Conservation (phyloP, 2,329 filamentous ascomycete genomes). For the Penicillium sp. region DNA sequence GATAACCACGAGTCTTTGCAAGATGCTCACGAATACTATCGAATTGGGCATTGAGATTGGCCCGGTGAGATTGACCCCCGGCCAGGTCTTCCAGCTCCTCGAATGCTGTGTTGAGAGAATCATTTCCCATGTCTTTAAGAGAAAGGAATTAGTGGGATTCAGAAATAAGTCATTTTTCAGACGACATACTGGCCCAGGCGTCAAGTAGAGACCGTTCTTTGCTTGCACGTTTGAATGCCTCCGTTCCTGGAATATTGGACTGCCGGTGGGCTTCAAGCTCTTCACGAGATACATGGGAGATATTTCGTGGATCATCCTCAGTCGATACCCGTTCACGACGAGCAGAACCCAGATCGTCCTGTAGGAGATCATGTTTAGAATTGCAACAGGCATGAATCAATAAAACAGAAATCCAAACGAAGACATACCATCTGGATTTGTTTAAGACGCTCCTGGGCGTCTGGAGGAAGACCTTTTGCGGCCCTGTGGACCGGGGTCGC, state of each 20-base stretch:
- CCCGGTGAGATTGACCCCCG: constrained; percentile 39
- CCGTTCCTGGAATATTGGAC: constrained; percentile 29
- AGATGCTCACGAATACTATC: neutral
- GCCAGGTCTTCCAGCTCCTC: constrained; percentile 32
- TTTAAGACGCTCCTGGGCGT: neutral
- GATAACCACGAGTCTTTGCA: neutral
- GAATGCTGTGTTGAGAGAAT: constrained; percentile 26
- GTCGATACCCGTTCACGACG: constrained; percentile 37
- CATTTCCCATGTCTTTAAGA: neutral
- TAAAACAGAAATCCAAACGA: neutral
- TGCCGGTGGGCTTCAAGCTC: constrained; percentile 28
- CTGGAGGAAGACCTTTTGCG: neutral
- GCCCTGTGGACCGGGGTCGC: neutral
- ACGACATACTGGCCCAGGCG: constrained; percentile 33
- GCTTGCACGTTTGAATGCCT: constrained; percentile 12
- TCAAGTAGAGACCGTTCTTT: constrained; percentile 7
- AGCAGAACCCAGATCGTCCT: constrained; percentile 38
- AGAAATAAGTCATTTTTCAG: neutral
- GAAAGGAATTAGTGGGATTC: constrained; percentile 5
- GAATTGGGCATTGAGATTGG: constrained; percentile 19
- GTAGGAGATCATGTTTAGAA: neutral
- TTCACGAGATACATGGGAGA: constrained; percentile 12
- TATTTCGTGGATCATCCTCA: constrained; percentile 18
- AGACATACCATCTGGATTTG: constrained; percentile 29
- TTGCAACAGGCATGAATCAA: neutral